A percentile compares a stretch with the other conserved stretches of the same genome.
phyloP scores from a whole-genome alignment of 805 yeast genomes.

The Nakazawaea anatomiae region DNA sequence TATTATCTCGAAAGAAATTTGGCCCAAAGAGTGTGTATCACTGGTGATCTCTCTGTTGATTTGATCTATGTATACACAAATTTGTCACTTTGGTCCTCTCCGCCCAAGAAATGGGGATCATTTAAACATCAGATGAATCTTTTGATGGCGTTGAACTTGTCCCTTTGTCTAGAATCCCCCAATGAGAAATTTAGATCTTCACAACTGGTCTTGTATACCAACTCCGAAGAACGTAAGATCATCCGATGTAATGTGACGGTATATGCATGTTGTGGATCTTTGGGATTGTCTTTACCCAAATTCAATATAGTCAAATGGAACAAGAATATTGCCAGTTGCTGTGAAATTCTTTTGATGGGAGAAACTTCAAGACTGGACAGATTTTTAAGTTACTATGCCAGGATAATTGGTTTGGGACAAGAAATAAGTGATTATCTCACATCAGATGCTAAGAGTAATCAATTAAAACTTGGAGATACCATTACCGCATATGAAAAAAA shows the following conservation, averaged over 20 bases:
- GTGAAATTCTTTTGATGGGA: conserved; percentile 26
- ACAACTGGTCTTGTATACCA: conserved; percentile 20
- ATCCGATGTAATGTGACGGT: conserved; percentile 41
- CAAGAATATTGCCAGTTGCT: conserved; percentile 33
- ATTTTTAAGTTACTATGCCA: conserved; percentile 38
- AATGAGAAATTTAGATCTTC: conserved; percentile 24
- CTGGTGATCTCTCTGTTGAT: conserved; percentile 36
- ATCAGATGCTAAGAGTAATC: conserved; percentile 17
- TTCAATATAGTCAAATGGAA: conserved; percentile 47
- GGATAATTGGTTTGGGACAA: conserved; percentile 42
- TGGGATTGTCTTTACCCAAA: conserved; percentile 44
- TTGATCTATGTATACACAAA: conserved; percentile 37
- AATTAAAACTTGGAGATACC: conserved; percentile 7
- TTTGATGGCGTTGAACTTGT: conserved; percentile 36
- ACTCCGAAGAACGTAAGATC: conserved; percentile 27
- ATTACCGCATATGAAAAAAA: conserved; percentile 28
- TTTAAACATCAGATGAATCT: conserved; percentile 46
- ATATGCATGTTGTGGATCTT: conserved; percentile 44
- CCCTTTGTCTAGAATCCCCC: conserved; percentile 46
- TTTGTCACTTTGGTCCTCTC: conserved; percentile 47
- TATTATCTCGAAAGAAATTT: conserved; percentile 40
- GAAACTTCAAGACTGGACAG: conserved; percentile 32
- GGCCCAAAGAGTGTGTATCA: conserved; percentile 36
- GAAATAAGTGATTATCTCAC: conserved; percentile 37
- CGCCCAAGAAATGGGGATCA: conserved; percentile 46